Base-by-base conservation (phyloP, 805 yeast species). In the Teunomyces panamensis region DNA sequence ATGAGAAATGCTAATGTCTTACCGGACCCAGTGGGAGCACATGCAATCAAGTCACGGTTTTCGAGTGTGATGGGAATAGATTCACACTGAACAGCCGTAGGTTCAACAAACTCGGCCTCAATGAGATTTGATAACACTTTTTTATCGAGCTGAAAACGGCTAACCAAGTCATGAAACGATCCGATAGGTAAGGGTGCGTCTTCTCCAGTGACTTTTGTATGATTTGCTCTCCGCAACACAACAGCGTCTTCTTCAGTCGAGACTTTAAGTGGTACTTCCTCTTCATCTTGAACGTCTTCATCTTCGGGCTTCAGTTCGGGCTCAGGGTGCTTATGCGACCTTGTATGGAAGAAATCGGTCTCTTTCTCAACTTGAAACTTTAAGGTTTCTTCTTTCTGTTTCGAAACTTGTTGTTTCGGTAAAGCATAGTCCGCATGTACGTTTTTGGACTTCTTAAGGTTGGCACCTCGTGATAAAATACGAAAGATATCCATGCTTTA, bases 21-120 rank as follows among this genome's bases (percentile, higher is more conserved):
- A 74, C 99, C 99, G 4, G 97, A 89, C 57, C 99, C 99, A 0
- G 99, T 94, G 42, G 98, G 98, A 0, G 98, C 97, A 75, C 97
- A 89, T 1, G 96, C 96, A 37, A 94, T 73, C 30, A 94, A 63
- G 62, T 92, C 97, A 49, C 96, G 79, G 27, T 74, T 77, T 45
- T 80, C 75, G 45, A 89, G 68, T 10, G 88, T 68, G 8, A 82
- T 72, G 2, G 99, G 97, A 36, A 94, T 83, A 1, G 90, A 82
- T 65, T 94, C 97, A 51, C 89, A 80, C 68, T 94, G 99, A 57
- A 94, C 88, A 3, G 97, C 84, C 0, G 99, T 92, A 5, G 99
- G 98, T 52, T 83, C 87, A 0, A 83, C 78, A 60, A 91, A 91
- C 45, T 83, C 86, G 41, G 84, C 79, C 9, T 80, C 79, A 16